Conservation (phyloP, 1,284 basidiomycete genomes). For the Gastroboletus turbinatus region DNA sequence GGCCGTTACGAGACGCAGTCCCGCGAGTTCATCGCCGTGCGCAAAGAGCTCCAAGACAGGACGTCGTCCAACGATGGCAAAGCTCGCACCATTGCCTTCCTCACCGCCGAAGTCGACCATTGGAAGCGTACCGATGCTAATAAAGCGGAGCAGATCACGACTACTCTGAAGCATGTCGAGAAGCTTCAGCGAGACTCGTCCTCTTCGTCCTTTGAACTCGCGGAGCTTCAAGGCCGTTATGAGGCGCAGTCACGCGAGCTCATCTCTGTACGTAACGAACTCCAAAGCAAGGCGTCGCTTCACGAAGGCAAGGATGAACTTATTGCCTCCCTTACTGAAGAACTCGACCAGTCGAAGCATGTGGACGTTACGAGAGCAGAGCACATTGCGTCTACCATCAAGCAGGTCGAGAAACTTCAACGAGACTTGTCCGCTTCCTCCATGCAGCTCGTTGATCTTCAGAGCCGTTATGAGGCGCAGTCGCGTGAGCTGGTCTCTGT, state of each 20-base stretch:
- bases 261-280: background rate
- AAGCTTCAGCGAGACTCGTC: background rate
- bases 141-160: background rate
- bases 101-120: background rate
- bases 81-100: background rate
- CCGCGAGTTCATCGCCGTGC: background rate
- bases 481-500: background rate
- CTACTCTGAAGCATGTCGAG: background rate
- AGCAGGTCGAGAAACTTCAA: background rate
- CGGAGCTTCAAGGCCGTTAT: background rate
- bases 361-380: background rate
- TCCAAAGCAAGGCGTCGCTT: background rate
- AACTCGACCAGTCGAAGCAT: background rate
- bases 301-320: background rate
- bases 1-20: slow-evolving; percentile 2
- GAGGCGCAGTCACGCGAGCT: background rate
- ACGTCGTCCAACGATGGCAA: background rate
- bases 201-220: background rate
- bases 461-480: background rate
- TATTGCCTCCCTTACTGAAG: background rate
- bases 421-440: background rate
- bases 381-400: background rate
- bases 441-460: background rate
- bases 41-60: background rate
- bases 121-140: background rate